These are phyloP conservation scores for Fulvia fulva DNA, from an alignment of 2,329 filamentous ascomycete species.

Conservation along the genomic window DNA sequence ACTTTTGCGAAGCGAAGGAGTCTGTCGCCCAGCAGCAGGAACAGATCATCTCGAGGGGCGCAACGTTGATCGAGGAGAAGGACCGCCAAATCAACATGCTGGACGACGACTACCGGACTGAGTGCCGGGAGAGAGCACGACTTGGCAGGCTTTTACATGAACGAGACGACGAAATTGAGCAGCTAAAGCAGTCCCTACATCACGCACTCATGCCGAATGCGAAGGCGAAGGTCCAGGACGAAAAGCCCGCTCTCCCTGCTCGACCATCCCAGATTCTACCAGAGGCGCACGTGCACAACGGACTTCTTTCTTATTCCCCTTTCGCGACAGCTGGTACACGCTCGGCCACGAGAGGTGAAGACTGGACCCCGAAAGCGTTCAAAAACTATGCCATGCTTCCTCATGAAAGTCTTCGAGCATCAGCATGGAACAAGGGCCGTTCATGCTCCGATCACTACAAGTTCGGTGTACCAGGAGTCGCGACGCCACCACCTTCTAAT, in stretches of 20 bases:
- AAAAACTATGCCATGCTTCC: constrained; percentile 9
- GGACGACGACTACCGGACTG: constrained; percentile 17
- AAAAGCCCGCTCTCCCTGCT: background rate
- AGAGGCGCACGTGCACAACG: background rate
- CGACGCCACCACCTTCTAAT: background rate
- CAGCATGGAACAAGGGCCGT: constrained; percentile 7
- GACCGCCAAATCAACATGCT: constrained; percentile 17
- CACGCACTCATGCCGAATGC: constrained; percentile 9
- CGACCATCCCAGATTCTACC: background rate
- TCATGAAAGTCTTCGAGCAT: constrained; percentile 12
- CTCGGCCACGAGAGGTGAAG: background rate
- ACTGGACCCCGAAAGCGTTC: constrained; percentile 16
- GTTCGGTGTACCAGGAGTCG: constrained; percentile 9
- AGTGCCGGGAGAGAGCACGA: constrained; percentile 10
- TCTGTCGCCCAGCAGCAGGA: constrained; percentile 24
- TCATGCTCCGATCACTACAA: background rate
- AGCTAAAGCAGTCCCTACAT: constrained; percentile 12
- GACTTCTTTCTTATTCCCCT: constrained; percentile 5
- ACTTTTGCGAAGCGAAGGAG: constrained; percentile 27
- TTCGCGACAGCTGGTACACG: constrained; percentile 11
- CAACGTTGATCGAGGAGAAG: constrained; percentile 19
- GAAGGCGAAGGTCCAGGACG: background rate
- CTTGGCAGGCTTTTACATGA: constrained; percentile 18
- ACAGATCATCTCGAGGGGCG: constrained; percentile 24
- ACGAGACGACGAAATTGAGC: constrained; percentile 14